Conservation (phyloP, 257 asterid genomes). For the Solanum verrucosum region DNA sequence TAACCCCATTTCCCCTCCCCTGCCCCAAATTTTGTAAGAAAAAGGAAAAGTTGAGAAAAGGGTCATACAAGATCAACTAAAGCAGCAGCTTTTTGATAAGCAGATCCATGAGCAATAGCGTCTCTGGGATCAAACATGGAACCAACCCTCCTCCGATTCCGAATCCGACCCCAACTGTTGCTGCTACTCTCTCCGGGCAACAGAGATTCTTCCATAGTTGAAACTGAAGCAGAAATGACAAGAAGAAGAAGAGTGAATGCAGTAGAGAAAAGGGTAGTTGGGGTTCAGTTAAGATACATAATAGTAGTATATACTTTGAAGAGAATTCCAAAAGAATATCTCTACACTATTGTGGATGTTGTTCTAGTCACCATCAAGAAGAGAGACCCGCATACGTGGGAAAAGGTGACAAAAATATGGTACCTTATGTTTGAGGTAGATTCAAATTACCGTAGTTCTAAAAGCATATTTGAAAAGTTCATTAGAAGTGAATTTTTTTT, state of each 20-base stretch:
- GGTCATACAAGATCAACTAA: slow-evolving; percentile 84
- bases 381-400: background rate
- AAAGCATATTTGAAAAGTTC: background rate
- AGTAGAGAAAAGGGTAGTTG: background rate
- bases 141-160: slow-evolving; percentile 11
- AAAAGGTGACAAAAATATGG: background rate
- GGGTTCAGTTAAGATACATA: background rate
- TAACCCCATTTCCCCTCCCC: background rate
- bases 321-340: background rate
- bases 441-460: background rate
- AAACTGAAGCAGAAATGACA: background rate
- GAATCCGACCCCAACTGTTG: slow-evolving; percentile 7
- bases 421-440: background rate
- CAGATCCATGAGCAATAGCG: slow-evolving; percentile 76
- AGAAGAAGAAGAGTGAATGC: background rate
- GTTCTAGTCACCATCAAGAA: background rate
- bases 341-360: background rate
- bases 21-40: background rate
- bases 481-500: too few relatives aligned
- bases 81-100: slow-evolving; percentile 89
- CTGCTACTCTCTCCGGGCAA: slow-evolving; percentile 32
- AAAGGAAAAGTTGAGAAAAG: background rate
- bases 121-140: slow-evolving; percentile 31
- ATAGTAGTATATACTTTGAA: background rate
- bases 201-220: slow-evolving; percentile 40